Percentiles rank a stretch among this genome's conserved stretches.
Conservation (phyloP, 148 eudicot species). For the Rhododendron henanense region DNA sequence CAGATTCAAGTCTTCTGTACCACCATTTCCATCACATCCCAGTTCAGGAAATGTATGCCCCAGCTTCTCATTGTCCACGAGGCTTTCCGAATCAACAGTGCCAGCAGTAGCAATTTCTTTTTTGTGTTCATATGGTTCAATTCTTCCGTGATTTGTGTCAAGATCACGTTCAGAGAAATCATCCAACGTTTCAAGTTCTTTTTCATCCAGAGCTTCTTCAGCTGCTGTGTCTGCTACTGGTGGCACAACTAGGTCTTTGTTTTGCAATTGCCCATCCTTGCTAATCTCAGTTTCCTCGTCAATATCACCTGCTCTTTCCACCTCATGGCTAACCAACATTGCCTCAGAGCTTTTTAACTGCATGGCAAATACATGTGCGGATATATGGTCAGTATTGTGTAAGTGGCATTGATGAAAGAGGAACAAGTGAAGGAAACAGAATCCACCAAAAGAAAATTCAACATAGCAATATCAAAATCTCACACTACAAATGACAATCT, state of each 20-base stretch:
- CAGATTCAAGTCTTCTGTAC: constrained; percentile 5
- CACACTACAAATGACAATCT: neutral
- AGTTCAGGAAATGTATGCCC: neutral
- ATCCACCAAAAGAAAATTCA: neutral
- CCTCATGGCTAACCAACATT: constrained; percentile 7
- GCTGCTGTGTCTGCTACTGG: constrained; percentile 12
- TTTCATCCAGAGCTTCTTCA: constrained; percentile 9
- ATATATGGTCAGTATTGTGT: neutral
- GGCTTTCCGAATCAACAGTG: constrained; percentile 1
- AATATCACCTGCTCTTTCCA: neutral
- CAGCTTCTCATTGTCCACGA: constrained; percentile 3
- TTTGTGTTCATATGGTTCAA: constrained; percentile 1
- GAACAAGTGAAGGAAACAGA: neutral
- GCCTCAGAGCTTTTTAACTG: constrained; percentile 15
- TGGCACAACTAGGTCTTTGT: constrained; percentile 3
- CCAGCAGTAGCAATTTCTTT: neutral
- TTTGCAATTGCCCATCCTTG: constrained; percentile 10
- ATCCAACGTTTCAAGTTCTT: neutral
- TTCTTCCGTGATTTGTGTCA: neutral
- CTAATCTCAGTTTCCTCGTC: constrained; percentile 4
- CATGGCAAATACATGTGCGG: neutral
- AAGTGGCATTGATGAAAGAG: neutral
- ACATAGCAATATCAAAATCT: neutral
- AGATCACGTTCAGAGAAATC: constrained; percentile 2
- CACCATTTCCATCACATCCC: constrained; percentile 4